Base-by-base conservation (phyloP, 805 yeast genomes). In the Clavispora phyllophila region DNA sequence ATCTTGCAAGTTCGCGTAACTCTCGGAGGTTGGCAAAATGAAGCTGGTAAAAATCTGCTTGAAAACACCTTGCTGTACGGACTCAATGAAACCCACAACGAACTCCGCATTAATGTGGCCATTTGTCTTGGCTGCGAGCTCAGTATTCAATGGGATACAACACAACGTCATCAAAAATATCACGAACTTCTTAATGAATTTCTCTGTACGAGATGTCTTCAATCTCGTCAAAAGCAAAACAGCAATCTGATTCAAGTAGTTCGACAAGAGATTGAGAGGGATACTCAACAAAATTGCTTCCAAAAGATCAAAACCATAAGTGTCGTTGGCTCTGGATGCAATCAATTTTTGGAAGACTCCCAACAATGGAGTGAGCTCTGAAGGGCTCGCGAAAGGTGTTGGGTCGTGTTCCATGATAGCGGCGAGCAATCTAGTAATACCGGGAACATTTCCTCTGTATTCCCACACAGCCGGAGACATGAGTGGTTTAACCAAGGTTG, bases 291-390 rank as follows among this genome's bases (percentile, higher is more conserved):
- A 61, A 38, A 93, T 81, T 3, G 75, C 67, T 58, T 86, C 90
- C 36, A 93, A 65, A 34, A 93, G 67, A 43, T 93, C 98, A 62
- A 93, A 84, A 2, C 97, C 98, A 54, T 79, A 75, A 29, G 66
- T 65, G 55, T 93, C 98, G 54, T 88, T 84, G 13, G 80, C 75
- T 51, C 84, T 85, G 0, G 97, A 87, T 1, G 96, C 81, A 40
- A 93, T 79, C 50, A 93, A 70, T 61, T 90, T 88, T 66, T 95
- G 99, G 72, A 87, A 95, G n/a, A 93, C 96, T 31, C 99, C 99
- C 32, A 93, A 69, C 24, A 93, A 76, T 3, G 97, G 96, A 27
- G 85, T 77, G 33, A 88, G 60, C 55, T 50, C 70, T 23, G 55
- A 58, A 7, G 49, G 65, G 18, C 56, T 55, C 15, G 65, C 63